These are phyloP conservation scores for Mycotypha africana DNA, from an alignment of 371 early-diverging fungal genomes.

Conservation along the genomic window DNA sequence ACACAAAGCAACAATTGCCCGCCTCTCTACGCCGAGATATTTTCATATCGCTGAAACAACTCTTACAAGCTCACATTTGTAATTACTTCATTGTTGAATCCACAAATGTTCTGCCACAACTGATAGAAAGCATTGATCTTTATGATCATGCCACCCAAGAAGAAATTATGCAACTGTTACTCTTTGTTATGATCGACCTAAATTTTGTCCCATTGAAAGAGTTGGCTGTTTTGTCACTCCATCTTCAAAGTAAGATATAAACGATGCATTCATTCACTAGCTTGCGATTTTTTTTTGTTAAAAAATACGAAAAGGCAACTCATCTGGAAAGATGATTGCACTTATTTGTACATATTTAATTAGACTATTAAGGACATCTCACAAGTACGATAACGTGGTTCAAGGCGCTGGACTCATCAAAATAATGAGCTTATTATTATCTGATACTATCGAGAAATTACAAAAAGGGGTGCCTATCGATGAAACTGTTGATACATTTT, in stretches of 20 bases:
- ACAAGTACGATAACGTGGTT: slow-evolving; percentile 49
- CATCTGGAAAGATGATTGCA: slow-evolving; percentile 46
- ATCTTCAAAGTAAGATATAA: slow-evolving; percentile 49
- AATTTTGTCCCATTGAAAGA: slow-evolving; percentile 69
- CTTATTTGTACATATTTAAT: slow-evolving; percentile 49
- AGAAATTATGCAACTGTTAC: slow-evolving; percentile 49
- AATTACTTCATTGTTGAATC: slow-evolving; percentile 56
- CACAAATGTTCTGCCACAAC: slow-evolving; percentile 42
- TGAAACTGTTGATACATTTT: slow-evolving; percentile 21
- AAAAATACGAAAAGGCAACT: slow-evolving; percentile 37
- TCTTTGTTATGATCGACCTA: slow-evolving; percentile 53
- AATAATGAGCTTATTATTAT: slow-evolving; percentile 53
- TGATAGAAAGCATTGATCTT: slow-evolving; percentile 53
- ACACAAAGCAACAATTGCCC: slow-evolving; percentile 13
- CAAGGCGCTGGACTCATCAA: slow-evolving; percentile 65
- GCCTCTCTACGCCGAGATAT: slow-evolving; percentile 19
- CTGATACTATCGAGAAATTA: slow-evolving; percentile 43
- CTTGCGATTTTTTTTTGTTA: neutral
- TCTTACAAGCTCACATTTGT: slow-evolving; percentile 39
- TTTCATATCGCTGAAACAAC: slow-evolving; percentile 33
- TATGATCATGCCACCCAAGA: slow-evolving; percentile 45
- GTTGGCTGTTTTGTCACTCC: slow-evolving; percentile 53
- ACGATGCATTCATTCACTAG: neutral
- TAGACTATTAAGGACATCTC: slow-evolving; percentile 35
- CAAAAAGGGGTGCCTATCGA: slow-evolving; percentile 7